These are phyloP conservation scores for barley (Hordeum vulgare) DNA, from an alignment of 176 grass and related monocot species.

Conservation along the genomic window DNA sequence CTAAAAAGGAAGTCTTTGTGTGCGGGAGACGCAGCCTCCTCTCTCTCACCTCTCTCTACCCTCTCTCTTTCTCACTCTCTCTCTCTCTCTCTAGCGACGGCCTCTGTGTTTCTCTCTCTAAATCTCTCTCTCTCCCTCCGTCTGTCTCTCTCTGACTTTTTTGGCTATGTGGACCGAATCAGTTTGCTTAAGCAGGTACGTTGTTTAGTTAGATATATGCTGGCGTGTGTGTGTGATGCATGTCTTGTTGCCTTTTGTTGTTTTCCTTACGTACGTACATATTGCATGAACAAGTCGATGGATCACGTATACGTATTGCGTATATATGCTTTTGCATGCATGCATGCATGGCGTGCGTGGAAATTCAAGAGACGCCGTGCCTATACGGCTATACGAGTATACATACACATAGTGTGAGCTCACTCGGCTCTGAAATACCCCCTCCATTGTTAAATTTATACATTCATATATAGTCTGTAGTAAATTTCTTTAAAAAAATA, in stretches of 20 bases:
- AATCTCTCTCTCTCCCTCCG: not conserved
- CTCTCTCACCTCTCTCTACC: not conserved
- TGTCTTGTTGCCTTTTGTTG: not conserved
- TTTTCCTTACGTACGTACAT: not conserved
- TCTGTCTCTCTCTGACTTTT: constrained; percentile 9
- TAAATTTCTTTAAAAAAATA: too few relatives aligned
- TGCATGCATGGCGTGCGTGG: too few relatives aligned
- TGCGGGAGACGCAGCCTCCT: constrained; percentile 47
- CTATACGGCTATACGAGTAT: too few relatives aligned
- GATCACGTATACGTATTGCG: not conserved
- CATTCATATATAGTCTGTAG: too few relatives aligned
- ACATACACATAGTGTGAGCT: too few relatives aligned
- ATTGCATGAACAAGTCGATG: not conserved
- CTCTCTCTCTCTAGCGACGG: not conserved
- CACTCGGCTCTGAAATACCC: too few relatives aligned
- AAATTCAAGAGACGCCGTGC: too few relatives aligned
- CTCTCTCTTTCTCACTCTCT: not conserved
- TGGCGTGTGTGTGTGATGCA: not conserved
- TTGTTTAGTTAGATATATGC: not conserved
- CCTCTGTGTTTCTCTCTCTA: not conserved
- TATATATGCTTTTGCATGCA: not conserved
- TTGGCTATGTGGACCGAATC: not conserved
- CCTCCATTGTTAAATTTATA: too few relatives aligned
- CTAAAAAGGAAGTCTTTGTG: constrained; percentile 44
- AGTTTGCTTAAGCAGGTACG: not conserved